Conservation (phyloP, 2,329 filamentous ascomycete genomes). For the Fusarium tuaranense region DNA sequence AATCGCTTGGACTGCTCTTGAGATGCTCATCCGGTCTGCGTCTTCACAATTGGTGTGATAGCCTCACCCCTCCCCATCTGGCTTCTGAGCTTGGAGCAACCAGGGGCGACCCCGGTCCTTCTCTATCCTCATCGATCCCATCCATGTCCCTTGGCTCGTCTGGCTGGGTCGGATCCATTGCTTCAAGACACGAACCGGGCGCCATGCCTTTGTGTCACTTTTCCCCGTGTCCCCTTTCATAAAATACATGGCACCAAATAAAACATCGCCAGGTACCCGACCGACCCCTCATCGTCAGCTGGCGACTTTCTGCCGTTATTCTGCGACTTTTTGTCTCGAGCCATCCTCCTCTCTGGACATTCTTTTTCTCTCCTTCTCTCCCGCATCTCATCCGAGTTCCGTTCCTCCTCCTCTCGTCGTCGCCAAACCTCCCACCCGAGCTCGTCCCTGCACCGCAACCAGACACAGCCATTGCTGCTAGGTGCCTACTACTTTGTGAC, state of each 20-base stretch:
- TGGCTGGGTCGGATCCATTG: conserved; percentile 45
- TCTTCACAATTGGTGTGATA: conserved; percentile 32
- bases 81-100: conserved; percentile 18
- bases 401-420: neutral
- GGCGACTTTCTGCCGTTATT: conserved; percentile 22
- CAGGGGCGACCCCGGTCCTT: conserved; percentile 31
- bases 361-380: conserved; percentile 21
- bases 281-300: conserved; percentile 44
- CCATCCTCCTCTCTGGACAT: conserved; percentile 19
- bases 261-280: conserved; percentile 45
- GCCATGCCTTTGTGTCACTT: conserved; percentile 46
- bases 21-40: conserved; percentile 18
- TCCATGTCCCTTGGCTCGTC: conserved; percentile 43
- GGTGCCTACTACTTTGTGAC: conserved; percentile 10
- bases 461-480: conserved; percentile 6
- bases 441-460: conserved; percentile 11
- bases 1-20: conserved; percentile 16
- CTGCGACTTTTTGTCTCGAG: conserved; percentile 26
- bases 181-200: conserved; percentile 48
- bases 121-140: conserved; percentile 39
- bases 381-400: conserved; percentile 1
- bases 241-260: conserved; percentile 48
- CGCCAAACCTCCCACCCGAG: neutral
- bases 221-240: conserved; percentile 48
- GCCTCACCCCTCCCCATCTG: conserved; percentile 22